phyloP scores from a whole-genome alignment of 208 protist genomes.

The Wallacemonas rigidus region DNA sequence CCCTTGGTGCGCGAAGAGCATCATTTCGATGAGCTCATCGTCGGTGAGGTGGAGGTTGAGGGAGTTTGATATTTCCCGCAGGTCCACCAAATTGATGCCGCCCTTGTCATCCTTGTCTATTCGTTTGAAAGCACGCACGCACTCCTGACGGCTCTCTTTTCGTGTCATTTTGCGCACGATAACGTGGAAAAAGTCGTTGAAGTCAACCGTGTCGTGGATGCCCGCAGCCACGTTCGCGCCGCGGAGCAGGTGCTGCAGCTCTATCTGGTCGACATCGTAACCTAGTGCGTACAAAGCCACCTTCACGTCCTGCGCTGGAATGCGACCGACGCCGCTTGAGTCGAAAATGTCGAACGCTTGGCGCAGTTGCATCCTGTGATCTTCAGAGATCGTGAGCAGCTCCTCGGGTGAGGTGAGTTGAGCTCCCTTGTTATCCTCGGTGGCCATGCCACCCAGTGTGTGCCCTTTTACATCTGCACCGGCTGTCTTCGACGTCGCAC shows the following conservation, averaged over 20 bases:
- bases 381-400: constrained; percentile 65
- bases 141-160: constrained; percentile 80
- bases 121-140: constrained; percentile 91
- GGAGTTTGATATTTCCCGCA: constrained; percentile 91
- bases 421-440: constrained; percentile 1
- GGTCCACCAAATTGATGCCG: constrained; percentile 94
- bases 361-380: constrained; percentile 86
- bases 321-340: constrained; percentile 88
- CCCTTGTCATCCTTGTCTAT: constrained; percentile 93
- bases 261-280: constrained; percentile 92
- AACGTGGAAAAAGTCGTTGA: constrained; percentile 91
- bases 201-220: constrained; percentile 69
- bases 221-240: constrained; percentile 49
- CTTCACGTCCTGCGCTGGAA: constrained; percentile 88
- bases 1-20: constrained; percentile 92
- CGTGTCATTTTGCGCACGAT: constrained; percentile 84
- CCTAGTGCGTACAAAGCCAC: constrained; percentile 93
- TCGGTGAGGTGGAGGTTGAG: constrained; percentile 95
- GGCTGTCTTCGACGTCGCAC: background rate
- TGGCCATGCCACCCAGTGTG: background rate
- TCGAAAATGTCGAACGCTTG: constrained; percentile 97
- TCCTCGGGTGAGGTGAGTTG: constrained; percentile 15
- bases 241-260: constrained; percentile 81
- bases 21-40: constrained; percentile 97
- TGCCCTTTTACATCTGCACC: background rate